Base-by-base conservation (phyloP, 2,329 filamentous ascomycete genomes). In the Alternaria brassicicola region DNA sequence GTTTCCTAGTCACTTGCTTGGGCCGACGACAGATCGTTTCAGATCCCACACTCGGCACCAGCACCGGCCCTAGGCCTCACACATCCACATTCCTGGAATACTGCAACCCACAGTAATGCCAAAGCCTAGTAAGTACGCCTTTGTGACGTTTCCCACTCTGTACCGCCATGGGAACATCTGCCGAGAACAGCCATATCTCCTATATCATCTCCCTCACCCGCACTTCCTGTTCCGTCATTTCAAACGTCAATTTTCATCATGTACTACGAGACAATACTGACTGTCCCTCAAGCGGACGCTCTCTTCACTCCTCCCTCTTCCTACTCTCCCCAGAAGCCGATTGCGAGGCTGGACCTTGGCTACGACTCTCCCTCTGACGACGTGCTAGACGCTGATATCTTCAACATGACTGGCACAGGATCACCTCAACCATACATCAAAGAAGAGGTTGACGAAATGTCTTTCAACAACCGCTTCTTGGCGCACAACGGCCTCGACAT, bases 341-440 rank as follows among this genome's bases (percentile, higher is more conserved):
- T 74, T 60, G 68, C 72, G 48, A 72, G 74, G 69, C 69, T 75
- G 66, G 75, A 78, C 65, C 71, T 73, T 65, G 70, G 72, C 63
- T 67, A 76, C 61, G 75, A 76, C 62, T 68, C 71, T 31, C 68
- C 65, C 65, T 77, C 77, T 70, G 77, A 80, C 74, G 75, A 78
- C 70, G 73, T 68, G 52, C 67, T 80, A 71, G 78, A 78, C 70
- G 71, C 73, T 62, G 77, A 79, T 66, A 77, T 79, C 51, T 80
- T 79, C 71, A 78, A 70, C 64, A 87, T 87, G 84, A 81, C 81
- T 66, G 81, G 84, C 70, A 82, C 83, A 71, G 82, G 82, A 70
- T 82, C 82, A 63, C 78, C 79, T 59, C 82, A 83, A 71, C 84
- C 86, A 52, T 89, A 83, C 77, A 89, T 90, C 78, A 90, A 90